These are phyloP conservation scores for Chytridiales sp. DNA, from an alignment of 371 early-diverging fungal genomes.

Conservation along the genomic window DNA sequence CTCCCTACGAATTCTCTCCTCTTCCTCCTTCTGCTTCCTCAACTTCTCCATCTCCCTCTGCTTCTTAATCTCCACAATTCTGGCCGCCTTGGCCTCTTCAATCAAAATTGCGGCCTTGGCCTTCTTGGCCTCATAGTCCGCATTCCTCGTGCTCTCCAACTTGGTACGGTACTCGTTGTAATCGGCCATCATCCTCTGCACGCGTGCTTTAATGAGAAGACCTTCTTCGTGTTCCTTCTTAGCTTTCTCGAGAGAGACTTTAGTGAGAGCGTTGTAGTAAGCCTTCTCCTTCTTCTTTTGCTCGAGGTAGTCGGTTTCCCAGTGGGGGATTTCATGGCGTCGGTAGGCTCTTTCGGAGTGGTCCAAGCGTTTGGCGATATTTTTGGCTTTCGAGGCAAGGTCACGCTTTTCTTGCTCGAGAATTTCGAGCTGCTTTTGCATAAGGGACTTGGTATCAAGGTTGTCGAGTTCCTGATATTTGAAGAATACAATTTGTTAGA, in stretches of 20 bases:
- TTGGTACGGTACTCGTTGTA: slow-evolving; percentile 64
- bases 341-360: slow-evolving; percentile 97
- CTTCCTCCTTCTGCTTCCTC: slow-evolving; percentile 33
- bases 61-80: slow-evolving; percentile 32
- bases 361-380: slow-evolving; percentile 79
- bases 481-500: neutral
- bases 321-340: slow-evolving; percentile 87
- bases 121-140: slow-evolving; percentile 24
- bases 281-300: slow-evolving; percentile 84
- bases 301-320: slow-evolving; percentile 85
- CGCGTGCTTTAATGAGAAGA: slow-evolving; percentile 71
- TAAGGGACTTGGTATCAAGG: slow-evolving; percentile 77
- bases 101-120: slow-evolving; percentile 34
- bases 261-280: slow-evolving; percentile 72
- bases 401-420: slow-evolving; percentile 88
- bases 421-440: slow-evolving; percentile 85
- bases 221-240: slow-evolving; percentile 69
- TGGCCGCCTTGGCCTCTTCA: slow-evolving; percentile 37
- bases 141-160: slow-evolving; percentile 35
- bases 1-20: slow-evolving; percentile 23
- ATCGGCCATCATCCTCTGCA: slow-evolving; percentile 78
- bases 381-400: slow-evolving; percentile 43
- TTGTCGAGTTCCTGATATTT: slow-evolving; percentile 70
- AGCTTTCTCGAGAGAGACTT: slow-evolving; percentile 66
- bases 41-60: slow-evolving; percentile 26